These are phyloP conservation scores for Mucor ambiguus DNA, from an alignment of 371 early-diverging fungal species.

Conservation along the genomic window DNA sequence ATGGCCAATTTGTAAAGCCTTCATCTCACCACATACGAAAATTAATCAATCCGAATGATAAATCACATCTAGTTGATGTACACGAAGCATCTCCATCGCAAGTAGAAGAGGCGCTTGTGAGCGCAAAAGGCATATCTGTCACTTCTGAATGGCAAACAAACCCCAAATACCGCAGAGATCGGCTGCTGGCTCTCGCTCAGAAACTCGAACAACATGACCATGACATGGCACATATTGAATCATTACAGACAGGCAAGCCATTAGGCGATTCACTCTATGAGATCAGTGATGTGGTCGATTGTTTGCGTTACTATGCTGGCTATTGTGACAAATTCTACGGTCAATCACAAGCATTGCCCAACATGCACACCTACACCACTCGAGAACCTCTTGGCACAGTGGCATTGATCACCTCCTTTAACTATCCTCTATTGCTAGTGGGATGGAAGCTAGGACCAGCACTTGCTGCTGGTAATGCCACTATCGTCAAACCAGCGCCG, in stretches of 20 bases:
- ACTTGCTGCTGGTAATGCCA: conserved; percentile 61
- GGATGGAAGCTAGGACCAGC: conserved; percentile 88
- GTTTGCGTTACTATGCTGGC: conserved; percentile 76
- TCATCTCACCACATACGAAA: neutral
- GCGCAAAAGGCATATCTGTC: conserved; percentile 11
- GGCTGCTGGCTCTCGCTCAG: conserved; percentile 66
- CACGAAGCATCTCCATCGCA: conserved; percentile 16
- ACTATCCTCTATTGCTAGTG: conserved; percentile 77
- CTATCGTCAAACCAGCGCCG: conserved; percentile 48
- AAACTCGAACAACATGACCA: conserved; percentile 56
- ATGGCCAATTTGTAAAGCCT: conserved; percentile 16
- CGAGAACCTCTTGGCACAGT: conserved; percentile 78
- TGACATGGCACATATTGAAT: conserved; percentile 73
- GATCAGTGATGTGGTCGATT: conserved; percentile 65
- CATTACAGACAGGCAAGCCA: conserved; percentile 85
- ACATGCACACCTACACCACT: conserved; percentile 55
- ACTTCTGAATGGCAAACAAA: conserved; percentile 15
- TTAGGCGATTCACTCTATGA: conserved; percentile 54
- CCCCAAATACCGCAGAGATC: conserved; percentile 56
- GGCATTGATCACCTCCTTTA: conserved; percentile 79
- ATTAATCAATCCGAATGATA: conserved; percentile 18
- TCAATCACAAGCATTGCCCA: conserved; percentile 16
- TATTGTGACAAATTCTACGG: conserved; percentile 72
- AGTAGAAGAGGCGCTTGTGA: conserved; percentile 24
- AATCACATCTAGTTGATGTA: neutral